Conservation (phyloP, 768 basidiomycete genomes). For the Tulasnella sp. region DNA sequence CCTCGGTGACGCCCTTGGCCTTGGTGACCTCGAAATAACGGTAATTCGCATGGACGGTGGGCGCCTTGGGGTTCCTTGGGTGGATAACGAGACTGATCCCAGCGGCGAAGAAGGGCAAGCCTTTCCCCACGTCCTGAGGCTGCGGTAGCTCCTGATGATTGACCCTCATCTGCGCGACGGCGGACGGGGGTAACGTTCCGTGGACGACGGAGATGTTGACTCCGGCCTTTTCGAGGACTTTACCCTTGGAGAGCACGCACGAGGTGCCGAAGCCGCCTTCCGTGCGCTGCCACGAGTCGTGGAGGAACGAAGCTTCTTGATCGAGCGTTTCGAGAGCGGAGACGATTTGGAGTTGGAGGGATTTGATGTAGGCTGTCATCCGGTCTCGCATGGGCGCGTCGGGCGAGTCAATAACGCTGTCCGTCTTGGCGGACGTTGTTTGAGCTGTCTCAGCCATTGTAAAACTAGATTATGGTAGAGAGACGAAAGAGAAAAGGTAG, state of each 20-base stretch:
- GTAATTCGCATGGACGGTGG: constrained; percentile 93
- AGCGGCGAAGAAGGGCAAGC: constrained; percentile 86
- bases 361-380: constrained; percentile 63
- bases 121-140: constrained; percentile 36
- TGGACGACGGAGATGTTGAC: constrained; percentile 92
- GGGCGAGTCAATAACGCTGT: not conserved
- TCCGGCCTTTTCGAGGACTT: constrained; percentile 87
- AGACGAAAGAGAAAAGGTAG: not conserved
- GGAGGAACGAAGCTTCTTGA: constrained; percentile 58
- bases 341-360: constrained; percentile 73
- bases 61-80: constrained; percentile 84
- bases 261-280: constrained; percentile 24
- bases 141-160: constrained; percentile 67
- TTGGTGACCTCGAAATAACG: constrained; percentile 92
- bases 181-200: constrained; percentile 74
- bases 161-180: constrained; percentile 89
- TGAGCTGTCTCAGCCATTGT: too few relatives aligned
- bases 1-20: constrained; percentile 25
- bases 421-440: not conserved
- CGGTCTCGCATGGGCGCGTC: constrained; percentile 51
- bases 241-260: constrained; percentile 17
- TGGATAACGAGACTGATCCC: constrained; percentile 91
- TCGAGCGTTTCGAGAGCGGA: constrained; percentile 67
- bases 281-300: constrained; percentile 54
- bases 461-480: not conserved